These are phyloP conservation scores for Pseudopyricularia cyperi DNA, from an alignment of 2,329 filamentous ascomycete species.

Conservation along the genomic window DNA sequence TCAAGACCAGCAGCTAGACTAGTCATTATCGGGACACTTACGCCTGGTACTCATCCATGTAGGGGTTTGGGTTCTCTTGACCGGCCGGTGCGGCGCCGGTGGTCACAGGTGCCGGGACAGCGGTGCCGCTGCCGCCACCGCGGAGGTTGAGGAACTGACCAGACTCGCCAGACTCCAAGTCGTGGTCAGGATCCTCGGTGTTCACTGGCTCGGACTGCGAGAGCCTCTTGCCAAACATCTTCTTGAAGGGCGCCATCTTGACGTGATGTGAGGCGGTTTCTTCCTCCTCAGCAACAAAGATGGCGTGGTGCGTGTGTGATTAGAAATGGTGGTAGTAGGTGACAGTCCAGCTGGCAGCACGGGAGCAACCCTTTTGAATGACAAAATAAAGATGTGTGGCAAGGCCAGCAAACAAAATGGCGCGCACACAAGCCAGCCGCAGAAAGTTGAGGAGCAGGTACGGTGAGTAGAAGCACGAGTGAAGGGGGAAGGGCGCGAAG, in stretches of 20 bases:
- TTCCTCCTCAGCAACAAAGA: neutral
- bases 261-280: neutral
- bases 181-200: slow-evolving; percentile 11
- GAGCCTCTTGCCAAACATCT: slow-evolving; percentile 14
- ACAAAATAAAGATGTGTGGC: neutral
- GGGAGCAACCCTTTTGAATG: neutral
- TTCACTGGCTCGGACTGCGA: slow-evolving; percentile 10
- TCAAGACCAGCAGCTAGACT: too few species aligned
- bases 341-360: neutral
- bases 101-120: slow-evolving; percentile 11
- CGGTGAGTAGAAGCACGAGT: neutral
- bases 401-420: neutral
- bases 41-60: slow-evolving; percentile 20
- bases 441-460: neutral
- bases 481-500: neutral
- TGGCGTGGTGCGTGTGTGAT: neutral
- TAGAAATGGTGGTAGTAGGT: neutral
- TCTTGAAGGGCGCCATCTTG: slow-evolving; percentile 18
- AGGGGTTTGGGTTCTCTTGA: slow-evolving; percentile 4
- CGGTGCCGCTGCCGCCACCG: neutral
- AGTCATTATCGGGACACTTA: slow-evolving; percentile 9
- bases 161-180: slow-evolving; percentile 13
- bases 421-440: slow-evolving; percentile 1
- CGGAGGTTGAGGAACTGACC: slow-evolving; percentile 16
- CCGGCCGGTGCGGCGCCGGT: slow-evolving; percentile 10